phyloP scores from a whole-genome alignment of 306 rosid species.

The Fragaria ananassa region DNA sequence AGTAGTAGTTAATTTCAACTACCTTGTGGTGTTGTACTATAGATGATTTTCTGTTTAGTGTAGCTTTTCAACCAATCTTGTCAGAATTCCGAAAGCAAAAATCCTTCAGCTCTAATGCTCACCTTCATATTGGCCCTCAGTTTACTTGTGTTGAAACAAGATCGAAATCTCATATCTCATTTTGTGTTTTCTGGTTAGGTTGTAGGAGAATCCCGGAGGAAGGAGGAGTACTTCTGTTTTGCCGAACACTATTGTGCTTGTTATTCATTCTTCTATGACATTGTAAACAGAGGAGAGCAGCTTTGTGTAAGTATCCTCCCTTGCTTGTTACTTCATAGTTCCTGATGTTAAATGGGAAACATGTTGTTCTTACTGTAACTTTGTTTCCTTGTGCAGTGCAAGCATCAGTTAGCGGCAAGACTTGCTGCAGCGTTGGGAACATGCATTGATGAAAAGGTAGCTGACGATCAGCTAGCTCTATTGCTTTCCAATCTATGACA shows the following conservation, averaged over 20 bases:
- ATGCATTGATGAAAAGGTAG: slow-evolving; percentile 61
- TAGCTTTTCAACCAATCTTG: not conserved
- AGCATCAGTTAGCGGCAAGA: slow-evolving; percentile 87
- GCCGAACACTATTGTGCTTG: slow-evolving; percentile 74
- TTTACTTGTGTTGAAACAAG: not conserved
- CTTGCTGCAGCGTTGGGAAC: slow-evolving; percentile 72
- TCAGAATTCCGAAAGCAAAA: not conserved
- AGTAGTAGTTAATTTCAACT: not conserved
- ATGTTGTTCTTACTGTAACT: not conserved
- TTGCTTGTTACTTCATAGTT: slow-evolving; percentile 12
- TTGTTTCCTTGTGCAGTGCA: slow-evolving; percentile 47
- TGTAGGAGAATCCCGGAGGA: slow-evolving; percentile 73
- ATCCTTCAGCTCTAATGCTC: not conserved
- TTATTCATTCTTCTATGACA: slow-evolving; percentile 84
- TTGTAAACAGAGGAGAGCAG: slow-evolving; percentile 82
- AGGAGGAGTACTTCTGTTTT: slow-evolving; percentile 80
- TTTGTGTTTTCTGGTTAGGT: slow-evolving; percentile 40
- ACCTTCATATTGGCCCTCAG: not conserved
- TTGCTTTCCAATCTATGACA: slow-evolving; percentile 54
- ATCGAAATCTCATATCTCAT: not conserved
- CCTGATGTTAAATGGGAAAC: not conserved
- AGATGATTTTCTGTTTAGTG: not conserved
- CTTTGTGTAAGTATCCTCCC: slow-evolving; percentile 61
- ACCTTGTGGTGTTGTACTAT: not conserved
- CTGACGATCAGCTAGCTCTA: slow-evolving; percentile 71